phyloP scores from a whole-genome alignment of 352 stramenopile species.

The Pythium apleroticum region DNA sequence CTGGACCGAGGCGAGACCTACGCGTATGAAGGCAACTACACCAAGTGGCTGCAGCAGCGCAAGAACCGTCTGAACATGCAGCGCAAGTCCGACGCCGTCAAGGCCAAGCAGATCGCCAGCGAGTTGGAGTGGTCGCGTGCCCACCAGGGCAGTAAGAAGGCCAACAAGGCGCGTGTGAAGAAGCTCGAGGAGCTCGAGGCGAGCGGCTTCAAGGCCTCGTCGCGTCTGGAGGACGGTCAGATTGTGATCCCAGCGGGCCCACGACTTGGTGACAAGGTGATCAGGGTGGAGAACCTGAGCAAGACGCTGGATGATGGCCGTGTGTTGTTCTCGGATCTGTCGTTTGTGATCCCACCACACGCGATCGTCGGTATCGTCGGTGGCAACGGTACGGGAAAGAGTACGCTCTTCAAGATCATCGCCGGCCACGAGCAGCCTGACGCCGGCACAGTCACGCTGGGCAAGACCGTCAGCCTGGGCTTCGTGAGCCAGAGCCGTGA shows the following conservation, averaged over 20 bases:
- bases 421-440: slow-evolving; percentile 90
- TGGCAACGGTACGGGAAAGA: slow-evolving; percentile 97
- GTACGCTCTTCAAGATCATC: slow-evolving; percentile 96
- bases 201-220: slow-evolving; percentile 47
- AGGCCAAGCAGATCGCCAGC: slow-evolving; percentile 89
- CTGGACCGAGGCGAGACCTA: slow-evolving; percentile 96
- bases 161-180: slow-evolving; percentile 92
- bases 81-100: slow-evolving; percentile 89
- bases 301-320: slow-evolving; percentile 75
- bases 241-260: slow-evolving; percentile 93
- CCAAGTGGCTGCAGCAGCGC: slow-evolving; percentile 95
- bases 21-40: slow-evolving; percentile 98
- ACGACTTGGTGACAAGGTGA: slow-evolving; percentile 92
- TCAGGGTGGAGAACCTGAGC: slow-evolving; percentile 74
- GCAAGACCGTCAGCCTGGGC: slow-evolving; percentile 77
- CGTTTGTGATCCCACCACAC: slow-evolving; percentile 93
- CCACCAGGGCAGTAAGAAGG: slow-evolving; percentile 82
- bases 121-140: slow-evolving; percentile 95
- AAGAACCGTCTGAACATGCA: slow-evolving; percentile 94
- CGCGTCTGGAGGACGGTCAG: slow-evolving; percentile 76
- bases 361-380: slow-evolving; percentile 98
- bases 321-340: slow-evolving; percentile 93
- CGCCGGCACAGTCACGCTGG: slow-evolving; percentile 66
- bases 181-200: slow-evolving; percentile 92
- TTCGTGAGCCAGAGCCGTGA: slow-evolving; percentile 81